Evolutionary conservation across 768 basidiomycete species (phyloP).

Genomic region (Russula brevipes): DNA sequence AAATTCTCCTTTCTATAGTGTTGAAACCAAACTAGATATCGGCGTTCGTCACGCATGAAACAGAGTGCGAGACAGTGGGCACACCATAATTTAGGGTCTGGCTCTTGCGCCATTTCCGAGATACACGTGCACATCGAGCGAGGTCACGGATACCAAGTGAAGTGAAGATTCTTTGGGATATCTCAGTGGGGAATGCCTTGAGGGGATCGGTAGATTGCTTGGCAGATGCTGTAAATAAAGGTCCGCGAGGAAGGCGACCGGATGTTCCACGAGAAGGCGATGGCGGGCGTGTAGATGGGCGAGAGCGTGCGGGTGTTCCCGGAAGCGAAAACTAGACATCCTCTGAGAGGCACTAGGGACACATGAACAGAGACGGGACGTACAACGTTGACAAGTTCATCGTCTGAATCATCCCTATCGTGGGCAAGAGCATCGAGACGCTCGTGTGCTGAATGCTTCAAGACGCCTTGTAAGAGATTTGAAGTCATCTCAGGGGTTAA

Average conservation of each 20-base stretch:
- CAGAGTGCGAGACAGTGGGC: conserved; percentile 4
- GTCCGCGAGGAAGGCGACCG: conserved; percentile 46
- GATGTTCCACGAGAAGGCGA: conserved; percentile 40
- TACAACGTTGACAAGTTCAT: conserved; percentile 70
- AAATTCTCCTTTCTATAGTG: conserved; percentile 86
- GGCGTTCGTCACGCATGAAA: neutral
- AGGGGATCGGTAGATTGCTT: conserved; percentile 50
- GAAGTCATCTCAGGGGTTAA: conserved; percentile 14
- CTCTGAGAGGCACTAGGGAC: neutral
- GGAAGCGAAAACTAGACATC: conserved; percentile 54
- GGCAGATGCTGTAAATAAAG: conserved; percentile 37
- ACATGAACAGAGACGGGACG: conserved; percentile 30
- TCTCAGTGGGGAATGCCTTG: conserved; percentile 68
- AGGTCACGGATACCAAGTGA: conserved; percentile 58
- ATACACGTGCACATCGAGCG: conserved; percentile 73
- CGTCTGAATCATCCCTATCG: conserved; percentile 53
- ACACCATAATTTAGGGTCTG: conserved; percentile 90
- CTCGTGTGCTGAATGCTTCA: conserved; percentile 49
- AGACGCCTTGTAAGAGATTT: conserved; percentile 61
- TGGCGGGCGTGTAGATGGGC: conserved; percentile 41
- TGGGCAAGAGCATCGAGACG: conserved; percentile 31
- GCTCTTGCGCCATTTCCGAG: conserved; percentile 81
- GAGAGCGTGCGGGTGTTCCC: conserved; percentile 60
- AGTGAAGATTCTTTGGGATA: conserved; percentile 74
- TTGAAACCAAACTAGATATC: conserved; percentile 81